Evolutionary conservation across 1,139 yeast genomes (phyloP), one percentile per base, ranked within the genome.

Genomic region (Lodderomyces margitis): DNA sequence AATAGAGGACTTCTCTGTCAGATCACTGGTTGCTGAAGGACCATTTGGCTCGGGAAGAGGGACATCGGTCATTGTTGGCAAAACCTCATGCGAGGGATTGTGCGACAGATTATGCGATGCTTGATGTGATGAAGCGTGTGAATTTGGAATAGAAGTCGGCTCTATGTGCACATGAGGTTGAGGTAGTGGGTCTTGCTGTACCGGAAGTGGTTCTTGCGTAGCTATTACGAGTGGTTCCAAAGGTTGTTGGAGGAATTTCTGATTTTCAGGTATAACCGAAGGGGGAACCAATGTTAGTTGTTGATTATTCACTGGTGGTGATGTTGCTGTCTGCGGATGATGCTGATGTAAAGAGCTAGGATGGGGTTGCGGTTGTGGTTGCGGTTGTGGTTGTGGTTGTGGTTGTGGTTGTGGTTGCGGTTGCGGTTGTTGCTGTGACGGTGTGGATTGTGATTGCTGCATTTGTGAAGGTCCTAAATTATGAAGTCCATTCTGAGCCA

Each of bases 371-470:
- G 39, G 46, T 14, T 44, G 50, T 6, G 30, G 11, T 25, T 23
- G 37, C 14, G 30, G 24, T 17, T 33, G 31, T 19, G 34, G 28
- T 19, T 21, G 42, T 37, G 38, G 40, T 38, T 39, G 50, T 14
- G 37, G 48, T 31, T 23, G 27, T 11, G 27, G 27, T 6, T 24
- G 27, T 9, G 8, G n/a, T 40, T 39, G 45, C 31, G 34, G 21
- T 12, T 24, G 42, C 28, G 21, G 21, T 9, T 28, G 37, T 6
- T 35, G 34, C 9, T 28, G 36, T 7, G 32, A 21, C 30, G 42
- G 47, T 19, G 38, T 47, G 19, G 38, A 45, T n/a, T 37, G 38
- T 27, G 41, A 49, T 15, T 42, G 50, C 20, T 45, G 51, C 8
- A 33, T 16, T 21, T 12, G 15, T 8, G 38, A 34, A 8, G 31